Evolutionary conservation across 139 green algal species (phyloP).

Genomic region (Picocystis salinarum): DNA sequence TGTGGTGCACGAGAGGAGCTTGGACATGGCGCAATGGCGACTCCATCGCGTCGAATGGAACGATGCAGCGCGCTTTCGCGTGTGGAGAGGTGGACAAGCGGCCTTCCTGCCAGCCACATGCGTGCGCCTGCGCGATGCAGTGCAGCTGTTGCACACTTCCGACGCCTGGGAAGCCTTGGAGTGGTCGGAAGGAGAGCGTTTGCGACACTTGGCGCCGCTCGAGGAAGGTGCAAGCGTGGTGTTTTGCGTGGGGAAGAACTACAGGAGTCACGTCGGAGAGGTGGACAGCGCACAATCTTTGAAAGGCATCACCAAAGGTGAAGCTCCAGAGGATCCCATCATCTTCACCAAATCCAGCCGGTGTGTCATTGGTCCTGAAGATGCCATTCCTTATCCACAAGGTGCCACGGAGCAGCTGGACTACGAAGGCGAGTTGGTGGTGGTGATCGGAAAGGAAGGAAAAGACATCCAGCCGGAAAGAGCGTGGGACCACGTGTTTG

Average conservation of each 20-base stretch:
- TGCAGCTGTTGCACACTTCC: too few species aligned
- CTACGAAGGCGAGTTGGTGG: conserved; percentile 22
- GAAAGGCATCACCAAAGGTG: conserved; percentile 3
- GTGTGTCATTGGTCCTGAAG: not conserved
- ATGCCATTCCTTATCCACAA: conserved; percentile 2
- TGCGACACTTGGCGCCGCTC: too few species aligned
- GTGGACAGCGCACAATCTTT: conserved; percentile 4
- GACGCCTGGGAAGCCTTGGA: too few species aligned
- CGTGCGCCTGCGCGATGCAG: too few species aligned
- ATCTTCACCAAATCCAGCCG: conserved; percentile 10
- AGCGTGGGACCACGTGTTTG: conserved; percentile 18
- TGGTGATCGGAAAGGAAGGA: conserved; percentile 15
- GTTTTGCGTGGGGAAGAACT: conserved; percentile 18
- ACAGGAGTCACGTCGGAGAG: conserved; percentile 11
- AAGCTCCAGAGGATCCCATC: conserved; percentile 4
- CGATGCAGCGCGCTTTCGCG: too few species aligned
- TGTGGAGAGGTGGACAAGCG: too few species aligned
- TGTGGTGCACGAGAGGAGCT: too few species aligned
- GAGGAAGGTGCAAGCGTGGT: too few species aligned
- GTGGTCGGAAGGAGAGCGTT: too few species aligned
- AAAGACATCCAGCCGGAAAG: conserved; percentile 5
- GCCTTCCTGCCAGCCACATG: too few species aligned
- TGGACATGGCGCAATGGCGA: too few species aligned
- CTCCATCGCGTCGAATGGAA: too few species aligned
- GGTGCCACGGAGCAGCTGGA: conserved; percentile 7